Conservation (phyloP, 2,329 filamentous ascomycete species). For the Cladosporium phlei region DNA sequence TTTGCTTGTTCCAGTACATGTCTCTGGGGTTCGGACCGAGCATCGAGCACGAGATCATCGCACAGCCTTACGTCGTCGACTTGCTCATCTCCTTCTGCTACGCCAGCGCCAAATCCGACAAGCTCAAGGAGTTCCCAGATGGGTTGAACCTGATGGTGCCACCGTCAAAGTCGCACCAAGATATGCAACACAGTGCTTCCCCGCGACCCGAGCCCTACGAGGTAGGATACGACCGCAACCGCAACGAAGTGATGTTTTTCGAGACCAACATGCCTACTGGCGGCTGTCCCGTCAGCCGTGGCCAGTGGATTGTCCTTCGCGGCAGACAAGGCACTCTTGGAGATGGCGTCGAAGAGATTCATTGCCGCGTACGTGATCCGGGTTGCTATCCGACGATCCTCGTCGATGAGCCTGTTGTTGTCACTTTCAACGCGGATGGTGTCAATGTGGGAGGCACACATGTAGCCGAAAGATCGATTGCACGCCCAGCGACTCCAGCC, state of each 20-base stretch:
- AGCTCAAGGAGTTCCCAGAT: conserved; percentile 52
- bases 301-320: conserved; percentile 51
- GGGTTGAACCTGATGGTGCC: conserved; percentile 55
- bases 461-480: background rate
- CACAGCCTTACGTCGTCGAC: conserved; percentile 78
- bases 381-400: conserved; percentile 42
- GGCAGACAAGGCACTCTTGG: background rate
- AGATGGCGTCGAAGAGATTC: conserved; percentile 27
- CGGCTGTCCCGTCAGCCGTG: conserved; percentile 37
- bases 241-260: conserved; percentile 41
- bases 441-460: no score
- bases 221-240: conserved; percentile 31
- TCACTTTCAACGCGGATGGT: background rate
- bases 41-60: conserved; percentile 76
- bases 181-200: background rate
- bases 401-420: conserved; percentile 25
- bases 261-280: conserved; percentile 15
- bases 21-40: conserved; percentile 77
- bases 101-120: conserved; percentile 42
- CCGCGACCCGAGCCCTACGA: conserved; percentile 14
- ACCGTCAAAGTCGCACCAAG: conserved; percentile 11
- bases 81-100: conserved; percentile 81
- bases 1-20: conserved; percentile 89
- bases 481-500: conserved; percentile 10
- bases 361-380: conserved; percentile 49